These are phyloP conservation scores for Loxodes magnus DNA, from an alignment of 73 alveolate species.

Conservation along the genomic window DNA sequence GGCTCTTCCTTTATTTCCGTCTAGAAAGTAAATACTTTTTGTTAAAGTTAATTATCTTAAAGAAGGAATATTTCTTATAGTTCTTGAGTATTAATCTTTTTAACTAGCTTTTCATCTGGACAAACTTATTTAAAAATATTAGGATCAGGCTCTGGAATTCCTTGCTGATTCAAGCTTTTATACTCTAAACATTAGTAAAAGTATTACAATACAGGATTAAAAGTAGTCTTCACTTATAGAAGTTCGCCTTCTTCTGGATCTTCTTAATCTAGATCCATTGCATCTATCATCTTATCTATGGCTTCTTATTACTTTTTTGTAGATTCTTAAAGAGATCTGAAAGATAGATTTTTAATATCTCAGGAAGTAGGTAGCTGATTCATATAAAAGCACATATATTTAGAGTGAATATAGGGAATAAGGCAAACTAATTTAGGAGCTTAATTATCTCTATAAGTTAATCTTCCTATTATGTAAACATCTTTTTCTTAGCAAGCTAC, in stretches of 20 bases:
- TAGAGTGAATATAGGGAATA: conserved; percentile 66
- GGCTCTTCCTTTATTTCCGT: conserved; percentile 45
- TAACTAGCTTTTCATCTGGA: conserved; percentile 70
- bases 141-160: conserved; percentile 69
- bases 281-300: conserved; percentile 65
- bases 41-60: conserved; percentile 60
- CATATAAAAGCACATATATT: conserved; percentile 70
- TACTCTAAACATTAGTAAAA: conserved; percentile 71
- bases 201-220: conserved; percentile 84
- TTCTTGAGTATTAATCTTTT: conserved; percentile 48
- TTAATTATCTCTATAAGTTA: conserved; percentile 56
- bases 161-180: conserved; percentile 58
- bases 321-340: conserved; percentile 62
- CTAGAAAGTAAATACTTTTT: conserved; percentile 47
- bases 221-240: conserved; percentile 58
- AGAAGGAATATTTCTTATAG: conserved; percentile 65
- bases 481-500: conserved; percentile 67
- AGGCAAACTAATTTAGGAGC: conserved; percentile 78
- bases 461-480: conserved; percentile 73
- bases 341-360: conserved; percentile 82
- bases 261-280: conserved; percentile 55
- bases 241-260: conserved; percentile 53
- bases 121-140: conserved; percentile 54
- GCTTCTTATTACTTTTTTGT: conserved; percentile 58
- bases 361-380: conserved; percentile 79